phyloP scores from a whole-genome alignment of 106 monocot genomes.

The Amphibolis antarctica region DNA sequence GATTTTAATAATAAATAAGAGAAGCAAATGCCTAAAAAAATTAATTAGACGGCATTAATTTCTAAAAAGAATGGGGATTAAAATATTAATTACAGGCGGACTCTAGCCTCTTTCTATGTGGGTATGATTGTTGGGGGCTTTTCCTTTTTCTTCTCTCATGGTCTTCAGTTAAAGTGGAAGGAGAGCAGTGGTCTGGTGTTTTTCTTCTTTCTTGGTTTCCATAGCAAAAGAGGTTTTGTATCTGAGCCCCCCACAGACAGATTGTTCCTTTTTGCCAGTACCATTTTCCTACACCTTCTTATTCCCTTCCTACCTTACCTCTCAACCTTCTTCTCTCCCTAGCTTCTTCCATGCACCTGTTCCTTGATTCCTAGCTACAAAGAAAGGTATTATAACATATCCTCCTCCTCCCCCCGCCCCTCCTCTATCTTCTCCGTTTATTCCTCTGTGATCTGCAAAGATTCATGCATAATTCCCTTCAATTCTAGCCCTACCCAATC shows the following conservation, averaged over 20 bases:
- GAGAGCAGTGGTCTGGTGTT: constrained; percentile 17
- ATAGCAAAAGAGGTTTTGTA: constrained; percentile 11
- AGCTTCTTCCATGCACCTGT: neutral
- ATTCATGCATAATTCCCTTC: neutral
- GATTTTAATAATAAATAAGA: too few relatives aligned
- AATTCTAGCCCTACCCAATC: neutral
- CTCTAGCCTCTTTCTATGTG: constrained; percentile 20
- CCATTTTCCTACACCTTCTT: constrained; percentile 9
- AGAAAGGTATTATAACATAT: neutral
- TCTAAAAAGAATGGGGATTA: too few relatives aligned
- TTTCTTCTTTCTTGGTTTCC: constrained; percentile 9
- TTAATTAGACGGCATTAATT: too few relatives aligned
- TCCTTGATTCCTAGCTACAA: constrained; percentile 1
- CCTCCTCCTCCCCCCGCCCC: neutral
- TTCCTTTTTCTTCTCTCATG: constrained; percentile 32
- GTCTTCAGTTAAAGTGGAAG: constrained; percentile 48
- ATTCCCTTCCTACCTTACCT: constrained; percentile 5
- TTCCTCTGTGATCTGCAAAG: neutral
- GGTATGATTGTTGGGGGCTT: constrained; percentile 18
- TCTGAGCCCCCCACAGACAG: constrained; percentile 1
- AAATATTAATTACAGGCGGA: too few relatives aligned
- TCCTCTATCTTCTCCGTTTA: neutral
- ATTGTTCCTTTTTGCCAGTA: neutral
- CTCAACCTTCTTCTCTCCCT: neutral
- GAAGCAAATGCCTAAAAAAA: too few relatives aligned